These are phyloP conservation scores for Conticribra guillardii DNA, from an alignment of 108 stramenopile genomes.

Conservation along the genomic window DNA sequence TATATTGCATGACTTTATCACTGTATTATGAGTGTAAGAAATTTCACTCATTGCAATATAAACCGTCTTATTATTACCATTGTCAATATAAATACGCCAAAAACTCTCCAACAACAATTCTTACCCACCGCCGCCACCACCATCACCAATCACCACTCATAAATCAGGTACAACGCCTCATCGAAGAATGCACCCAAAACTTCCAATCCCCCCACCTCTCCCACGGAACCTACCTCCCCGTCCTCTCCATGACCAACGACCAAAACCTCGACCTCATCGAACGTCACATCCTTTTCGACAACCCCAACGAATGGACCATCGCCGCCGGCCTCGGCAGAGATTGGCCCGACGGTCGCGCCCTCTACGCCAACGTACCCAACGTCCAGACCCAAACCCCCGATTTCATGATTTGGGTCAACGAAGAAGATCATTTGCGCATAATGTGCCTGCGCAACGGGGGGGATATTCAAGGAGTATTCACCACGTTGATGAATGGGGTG, in stretches of 20 bases:
- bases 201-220: constrained; percentile 34
- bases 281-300: constrained; percentile 82
- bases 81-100: background rate
- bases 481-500: constrained; percentile 60
- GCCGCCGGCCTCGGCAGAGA: constrained; percentile 77
- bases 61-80: background rate
- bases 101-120: background rate
- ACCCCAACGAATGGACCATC: constrained; percentile 84
- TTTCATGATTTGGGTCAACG: constrained; percentile 92
- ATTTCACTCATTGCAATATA: no score
- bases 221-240: constrained; percentile 66
- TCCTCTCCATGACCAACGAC: constrained; percentile 84
- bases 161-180: constrained; percentile 49
- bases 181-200: constrained; percentile 60
- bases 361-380: constrained; percentile 64
- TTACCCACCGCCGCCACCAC: background rate
- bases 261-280: constrained; percentile 80
- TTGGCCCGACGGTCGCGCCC: constrained; percentile 90
- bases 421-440: constrained; percentile 91
- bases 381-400: constrained; percentile 57
- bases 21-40: no score
- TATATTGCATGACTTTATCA: no score
- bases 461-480: constrained; percentile 89
- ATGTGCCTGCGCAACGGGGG: constrained; percentile 87
- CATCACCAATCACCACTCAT: background rate